These are phyloP conservation scores for Paratinospora sagittata DNA, from an alignment of 164 flowering plant genomes.

Conservation along the genomic window DNA sequence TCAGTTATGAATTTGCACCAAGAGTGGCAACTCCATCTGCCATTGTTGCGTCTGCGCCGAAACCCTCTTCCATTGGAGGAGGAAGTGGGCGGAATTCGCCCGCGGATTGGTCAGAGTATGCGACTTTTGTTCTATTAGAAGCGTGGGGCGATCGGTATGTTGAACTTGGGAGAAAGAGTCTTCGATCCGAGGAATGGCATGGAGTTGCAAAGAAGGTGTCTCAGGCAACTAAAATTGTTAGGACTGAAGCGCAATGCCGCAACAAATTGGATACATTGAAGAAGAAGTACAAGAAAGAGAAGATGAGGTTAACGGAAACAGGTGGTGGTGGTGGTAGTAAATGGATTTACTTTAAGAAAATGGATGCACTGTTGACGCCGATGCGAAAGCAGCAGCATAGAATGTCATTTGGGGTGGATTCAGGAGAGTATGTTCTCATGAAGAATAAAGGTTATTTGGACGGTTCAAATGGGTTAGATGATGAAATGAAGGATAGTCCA, in stretches of 20 bases:
- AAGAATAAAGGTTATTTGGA: conserved; percentile 61
- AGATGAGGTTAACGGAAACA: conserved; percentile 31
- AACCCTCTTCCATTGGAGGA: conserved; percentile 7
- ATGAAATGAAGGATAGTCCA: too few relatives aligned
- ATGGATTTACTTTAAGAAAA: conserved; percentile 76
- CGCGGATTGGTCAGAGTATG: conserved; percentile 64
- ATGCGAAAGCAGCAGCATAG: conserved; percentile 37
- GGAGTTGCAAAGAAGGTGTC: conserved; percentile 79
- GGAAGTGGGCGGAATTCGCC: conserved; percentile 20
- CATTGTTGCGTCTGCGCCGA: conserved; percentile 6
- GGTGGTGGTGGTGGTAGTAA: conserved; percentile 34
- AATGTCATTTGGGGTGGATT: conserved; percentile 82
- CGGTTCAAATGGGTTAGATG: conserved; percentile 77
- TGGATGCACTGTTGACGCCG: conserved; percentile 55
- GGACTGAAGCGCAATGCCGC: conserved; percentile 61
- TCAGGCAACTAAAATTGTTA: conserved; percentile 31
- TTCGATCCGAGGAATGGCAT: conserved; percentile 79
- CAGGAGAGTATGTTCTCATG: conserved; percentile 87
- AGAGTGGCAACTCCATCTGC: conserved; percentile 19
- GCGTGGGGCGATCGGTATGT: conserved; percentile 85
- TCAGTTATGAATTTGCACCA: conserved; percentile 41
- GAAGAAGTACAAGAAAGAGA: conserved; percentile 84
- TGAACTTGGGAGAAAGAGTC: conserved; percentile 71
- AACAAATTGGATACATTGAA: conserved; percentile 64
- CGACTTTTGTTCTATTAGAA: conserved; percentile 50